Conservation (phyloP, 2,329 filamentous ascomycete species). For the Thyridium curvatum region DNA sequence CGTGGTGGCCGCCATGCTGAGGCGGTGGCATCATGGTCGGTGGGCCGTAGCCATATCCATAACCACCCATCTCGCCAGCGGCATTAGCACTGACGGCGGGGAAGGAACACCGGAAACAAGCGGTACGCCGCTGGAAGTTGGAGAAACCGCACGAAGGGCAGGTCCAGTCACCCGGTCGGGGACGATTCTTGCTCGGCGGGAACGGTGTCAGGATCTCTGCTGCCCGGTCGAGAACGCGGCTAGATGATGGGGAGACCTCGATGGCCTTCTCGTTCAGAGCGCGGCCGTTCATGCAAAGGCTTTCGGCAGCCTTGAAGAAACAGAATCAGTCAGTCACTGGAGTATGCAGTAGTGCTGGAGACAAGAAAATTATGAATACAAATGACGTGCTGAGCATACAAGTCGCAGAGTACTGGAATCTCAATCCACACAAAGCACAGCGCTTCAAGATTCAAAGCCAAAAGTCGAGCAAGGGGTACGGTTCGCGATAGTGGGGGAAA, state of each 20-base stretch:
- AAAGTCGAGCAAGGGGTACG: too few species aligned
- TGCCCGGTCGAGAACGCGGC: slow-evolving; percentile 88
- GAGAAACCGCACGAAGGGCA: slow-evolving; percentile 98
- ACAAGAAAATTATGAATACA: too few species aligned
- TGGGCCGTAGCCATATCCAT: slow-evolving; percentile 64
- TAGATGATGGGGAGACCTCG: slow-evolving; percentile 96
- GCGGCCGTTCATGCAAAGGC: slow-evolving; percentile 97
- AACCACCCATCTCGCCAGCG: slow-evolving; percentile 49
- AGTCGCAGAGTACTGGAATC: too few species aligned
- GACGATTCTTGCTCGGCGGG: slow-evolving; percentile 96
- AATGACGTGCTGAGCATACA: too few species aligned
- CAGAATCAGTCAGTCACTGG: not conserved
- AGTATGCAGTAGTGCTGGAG: not conserved
- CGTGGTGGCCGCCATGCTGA: slow-evolving; percentile 55
- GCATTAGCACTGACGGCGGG: slow-evolving; percentile 82
- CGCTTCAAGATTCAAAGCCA: too few species aligned
- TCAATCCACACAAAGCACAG: too few species aligned
- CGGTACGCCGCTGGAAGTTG: slow-evolving; percentile 97
- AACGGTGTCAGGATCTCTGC: slow-evolving; percentile 95
- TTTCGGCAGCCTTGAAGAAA: slow-evolving; percentile 74
- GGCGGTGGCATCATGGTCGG: slow-evolving; percentile 76
- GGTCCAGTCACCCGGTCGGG: slow-evolving; percentile 96
- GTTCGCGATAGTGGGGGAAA: too few species aligned
- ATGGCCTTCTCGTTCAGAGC: slow-evolving; percentile 98
- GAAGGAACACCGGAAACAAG: slow-evolving; percentile 98